Percentiles rank a stretch among this genome's conserved stretches.
These are phyloP conservation scores for Serendipita vermifera DNA, from an alignment of 768 basidiomycete species.

Conservation along the genomic window DNA sequence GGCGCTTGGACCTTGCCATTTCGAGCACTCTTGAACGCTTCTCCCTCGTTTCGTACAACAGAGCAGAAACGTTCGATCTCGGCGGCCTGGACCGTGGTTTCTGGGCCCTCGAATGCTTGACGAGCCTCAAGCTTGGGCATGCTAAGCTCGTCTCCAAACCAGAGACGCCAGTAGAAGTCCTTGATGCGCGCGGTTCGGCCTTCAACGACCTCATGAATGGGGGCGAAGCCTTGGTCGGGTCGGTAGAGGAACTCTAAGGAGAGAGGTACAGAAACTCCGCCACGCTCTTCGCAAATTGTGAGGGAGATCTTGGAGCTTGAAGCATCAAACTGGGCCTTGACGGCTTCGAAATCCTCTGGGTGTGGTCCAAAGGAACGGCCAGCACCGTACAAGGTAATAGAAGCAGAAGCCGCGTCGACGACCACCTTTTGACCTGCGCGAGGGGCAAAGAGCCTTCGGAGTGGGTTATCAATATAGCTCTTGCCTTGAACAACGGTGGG, in stretches of 20 bases:
- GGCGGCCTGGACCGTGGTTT: conserved; percentile 62
- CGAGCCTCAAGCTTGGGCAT: conserved; percentile 69
- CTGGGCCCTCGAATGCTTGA: conserved; percentile 75
- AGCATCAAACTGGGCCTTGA: conserved; percentile 53
- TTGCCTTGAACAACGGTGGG: conserved; percentile 76
- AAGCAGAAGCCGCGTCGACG: conserved; percentile 36
- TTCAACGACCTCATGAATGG: conserved; percentile 79
- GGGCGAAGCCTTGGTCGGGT: conserved; percentile 76
- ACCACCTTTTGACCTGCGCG: conserved; percentile 68
- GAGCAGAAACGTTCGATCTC: conserved; percentile 83
- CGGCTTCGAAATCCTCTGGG: conserved; percentile 63
- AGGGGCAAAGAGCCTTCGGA: conserved; percentile 75
- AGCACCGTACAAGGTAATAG: conserved; percentile 58
- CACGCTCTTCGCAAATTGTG: conserved; percentile 74
- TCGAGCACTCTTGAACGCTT: conserved; percentile 72
- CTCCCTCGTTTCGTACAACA: conserved; percentile 87
- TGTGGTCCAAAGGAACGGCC: conserved; percentile 71
- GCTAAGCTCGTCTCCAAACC: conserved; percentile 79
- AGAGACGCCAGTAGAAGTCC: conserved; percentile 95
- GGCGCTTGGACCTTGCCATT: conserved; percentile 65
- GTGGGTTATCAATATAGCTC: conserved; percentile 77
- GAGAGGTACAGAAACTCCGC: conserved; percentile 62
- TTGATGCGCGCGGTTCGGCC: conserved; percentile 86
- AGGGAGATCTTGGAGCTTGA: conserved; percentile 48
- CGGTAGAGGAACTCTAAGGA: conserved; percentile 72